Evolutionary conservation across 2,329 filamentous ascomycete species (phyloP).

Genomic region (Ploettnerulaceae sp.): DNA sequence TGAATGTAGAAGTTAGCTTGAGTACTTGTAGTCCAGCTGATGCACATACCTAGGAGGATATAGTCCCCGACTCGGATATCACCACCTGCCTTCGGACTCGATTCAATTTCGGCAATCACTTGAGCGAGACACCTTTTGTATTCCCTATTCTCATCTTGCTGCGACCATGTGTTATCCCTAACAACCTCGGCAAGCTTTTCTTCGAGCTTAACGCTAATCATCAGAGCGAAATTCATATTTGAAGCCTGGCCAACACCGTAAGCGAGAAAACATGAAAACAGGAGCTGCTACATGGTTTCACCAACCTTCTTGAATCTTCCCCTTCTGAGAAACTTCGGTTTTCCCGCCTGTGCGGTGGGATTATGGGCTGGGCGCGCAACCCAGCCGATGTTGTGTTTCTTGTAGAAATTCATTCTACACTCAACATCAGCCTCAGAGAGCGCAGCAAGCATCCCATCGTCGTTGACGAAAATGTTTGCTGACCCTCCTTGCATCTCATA

Average conservation of each 20-base stretch:
- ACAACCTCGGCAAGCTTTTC: conserved; percentile 57
- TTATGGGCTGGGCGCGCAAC: conserved; percentile 57
- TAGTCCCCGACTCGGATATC: conserved; percentile 85
- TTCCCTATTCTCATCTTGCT: conserved; percentile 60
- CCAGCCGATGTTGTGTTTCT: conserved; percentile 66
- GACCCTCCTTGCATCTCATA: conserved; percentile 76
- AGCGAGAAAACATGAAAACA: too few species aligned
- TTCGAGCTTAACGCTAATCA: conserved; percentile 65
- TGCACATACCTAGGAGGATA: conserved; percentile 68
- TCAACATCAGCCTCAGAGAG: conserved; percentile 55
- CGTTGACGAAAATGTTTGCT: conserved; percentile 72
- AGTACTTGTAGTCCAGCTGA: too few species aligned
- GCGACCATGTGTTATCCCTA: conserved; percentile 58
- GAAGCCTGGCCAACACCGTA: too few species aligned
- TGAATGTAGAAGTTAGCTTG: too few species aligned
- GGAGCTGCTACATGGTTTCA: too few species aligned
- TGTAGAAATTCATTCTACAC: conserved; percentile 64
- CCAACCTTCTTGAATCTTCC: conserved; percentile 54
- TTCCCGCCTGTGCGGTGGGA: conserved; percentile 40
- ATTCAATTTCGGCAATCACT: conserved; percentile 58
- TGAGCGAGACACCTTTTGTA: conserved; percentile 63
- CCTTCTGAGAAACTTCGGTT: conserved; percentile 51
- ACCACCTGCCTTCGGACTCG: conserved; percentile 74
- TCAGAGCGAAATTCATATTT: conserved; percentile 68
- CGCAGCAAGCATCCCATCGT: conserved; percentile 68